Evolutionary conservation across 169 alveolate species (phyloP).

Genomic region (Cyclospora cayetanensis): DNA sequence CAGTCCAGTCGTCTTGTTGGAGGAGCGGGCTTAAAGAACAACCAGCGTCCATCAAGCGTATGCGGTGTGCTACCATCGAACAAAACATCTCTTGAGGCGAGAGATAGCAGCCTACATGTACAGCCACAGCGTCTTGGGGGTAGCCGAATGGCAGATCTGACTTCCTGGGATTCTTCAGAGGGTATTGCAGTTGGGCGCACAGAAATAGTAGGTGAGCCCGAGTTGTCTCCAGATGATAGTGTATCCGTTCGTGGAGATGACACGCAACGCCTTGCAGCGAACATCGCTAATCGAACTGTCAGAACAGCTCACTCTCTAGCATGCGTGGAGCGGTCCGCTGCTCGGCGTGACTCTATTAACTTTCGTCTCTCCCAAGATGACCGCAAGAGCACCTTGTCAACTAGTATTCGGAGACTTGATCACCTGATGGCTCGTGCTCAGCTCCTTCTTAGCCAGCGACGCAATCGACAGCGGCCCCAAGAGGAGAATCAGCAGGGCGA

Average conservation of each 20-base stretch:
- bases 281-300: background rate
- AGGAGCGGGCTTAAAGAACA: background rate
- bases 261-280: background rate
- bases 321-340: background rate
- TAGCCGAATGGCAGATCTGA: background rate
- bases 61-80: background rate
- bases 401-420: constrained; percentile 55
- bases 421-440: constrained; percentile 57
- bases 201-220: constrained; percentile 21
- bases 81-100: background rate
- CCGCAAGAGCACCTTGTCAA: constrained; percentile 62
- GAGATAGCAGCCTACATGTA: background rate
- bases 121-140: background rate
- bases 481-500: background rate
- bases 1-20: background rate
- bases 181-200: background rate
- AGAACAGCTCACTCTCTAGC: background rate
- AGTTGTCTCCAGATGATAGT: constrained; percentile 58
- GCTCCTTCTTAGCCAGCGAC: constrained; percentile 47
- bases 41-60: constrained; percentile 53
- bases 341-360: background rate
- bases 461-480: constrained; percentile 31
- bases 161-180: background rate
- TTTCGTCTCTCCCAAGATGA: background rate
- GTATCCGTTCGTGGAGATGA: constrained; percentile 61